A percentile compares a stretch with the other conserved stretches of the same genome.
phyloP scores from a whole-genome alignment of 2,329 filamentous ascomycete species.

The Neurospora sp. region DNA sequence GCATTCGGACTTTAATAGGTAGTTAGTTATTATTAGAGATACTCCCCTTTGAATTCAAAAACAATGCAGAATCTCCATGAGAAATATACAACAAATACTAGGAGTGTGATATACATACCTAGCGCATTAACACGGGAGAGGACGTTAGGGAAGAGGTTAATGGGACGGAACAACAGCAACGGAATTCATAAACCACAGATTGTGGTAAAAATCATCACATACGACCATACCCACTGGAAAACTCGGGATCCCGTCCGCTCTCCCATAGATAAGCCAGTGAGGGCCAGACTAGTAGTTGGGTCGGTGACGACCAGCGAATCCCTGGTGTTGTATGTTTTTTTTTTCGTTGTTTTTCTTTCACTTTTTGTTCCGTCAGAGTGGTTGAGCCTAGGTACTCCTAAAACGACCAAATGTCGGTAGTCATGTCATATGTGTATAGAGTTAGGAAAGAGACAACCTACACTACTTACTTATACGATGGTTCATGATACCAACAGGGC shows the following conservation, averaged over 20 bases:
- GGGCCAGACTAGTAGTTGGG: too few relatives aligned
- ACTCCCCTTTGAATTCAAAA: background rate
- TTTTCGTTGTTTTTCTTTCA: too few relatives aligned
- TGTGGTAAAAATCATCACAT: background rate
- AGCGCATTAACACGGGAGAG: background rate
- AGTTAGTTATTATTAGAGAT: background rate
- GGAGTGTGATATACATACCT: background rate
- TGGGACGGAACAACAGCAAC: background rate
- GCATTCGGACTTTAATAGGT: background rate
- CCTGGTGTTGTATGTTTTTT: too few relatives aligned
- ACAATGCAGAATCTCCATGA: background rate
- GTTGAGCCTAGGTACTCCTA: too few relatives aligned
- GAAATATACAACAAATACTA: background rate
- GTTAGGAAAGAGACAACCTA: too few relatives aligned
- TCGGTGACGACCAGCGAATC: too few relatives aligned
- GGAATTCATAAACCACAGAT: background rate
- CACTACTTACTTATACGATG: too few relatives aligned
- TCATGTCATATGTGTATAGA: too few relatives aligned
- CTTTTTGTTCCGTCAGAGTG: too few relatives aligned
- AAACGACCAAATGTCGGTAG: too few relatives aligned
- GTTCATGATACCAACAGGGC: too few relatives aligned
- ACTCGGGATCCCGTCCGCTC: background rate
- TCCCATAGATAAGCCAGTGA: too few relatives aligned
- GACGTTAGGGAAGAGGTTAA: background rate
- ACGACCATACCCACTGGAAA: background rate